phyloP scores from a whole-genome alignment of 176 grass and related monocot species.

The Carex scoparia region DNA sequence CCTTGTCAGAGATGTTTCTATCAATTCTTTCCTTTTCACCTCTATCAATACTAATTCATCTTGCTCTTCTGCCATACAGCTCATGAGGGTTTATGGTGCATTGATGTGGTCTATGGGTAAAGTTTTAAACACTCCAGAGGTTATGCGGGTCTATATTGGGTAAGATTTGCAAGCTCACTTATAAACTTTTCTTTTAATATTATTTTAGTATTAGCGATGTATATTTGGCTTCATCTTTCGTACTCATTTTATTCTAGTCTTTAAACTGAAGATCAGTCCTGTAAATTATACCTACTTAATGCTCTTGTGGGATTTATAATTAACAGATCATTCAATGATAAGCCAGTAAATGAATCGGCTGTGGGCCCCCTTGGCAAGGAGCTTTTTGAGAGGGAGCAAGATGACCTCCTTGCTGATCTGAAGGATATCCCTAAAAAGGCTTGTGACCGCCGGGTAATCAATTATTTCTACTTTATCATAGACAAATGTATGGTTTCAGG shows the following conservation, averaged over 20 bases:
- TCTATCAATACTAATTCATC: not conserved
- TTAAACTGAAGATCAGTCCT: not conserved
- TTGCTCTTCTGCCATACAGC: conserved; percentile 45
- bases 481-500: conserved; percentile 5
- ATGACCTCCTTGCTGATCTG: conserved; percentile 92
- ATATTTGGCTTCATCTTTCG: not conserved
- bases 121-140: conserved; percentile 97
- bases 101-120: conserved; percentile 99
- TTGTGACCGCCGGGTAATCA: conserved; percentile 76
- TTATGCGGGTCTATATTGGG: conserved; percentile 92
- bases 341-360: conserved; percentile 77
- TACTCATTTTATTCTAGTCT: conserved; percentile 15
- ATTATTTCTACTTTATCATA: not conserved
- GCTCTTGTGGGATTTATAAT: conserved; percentile 2
- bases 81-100: conserved; percentile 99
- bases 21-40: not conserved
- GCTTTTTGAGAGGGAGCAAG: conserved; percentile 93
- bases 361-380: conserved; percentile 89
- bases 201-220: not conserved
- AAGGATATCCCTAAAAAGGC: conserved; percentile 99
- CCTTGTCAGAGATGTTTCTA: not conserved
- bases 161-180: conserved; percentile 25
- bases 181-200: not conserved
- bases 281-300: not conserved
- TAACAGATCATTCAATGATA: conserved; percentile 96